These are phyloP conservation scores for Ogataea allantospora DNA, from an alignment of 805 yeast species.

Conservation along the genomic window DNA sequence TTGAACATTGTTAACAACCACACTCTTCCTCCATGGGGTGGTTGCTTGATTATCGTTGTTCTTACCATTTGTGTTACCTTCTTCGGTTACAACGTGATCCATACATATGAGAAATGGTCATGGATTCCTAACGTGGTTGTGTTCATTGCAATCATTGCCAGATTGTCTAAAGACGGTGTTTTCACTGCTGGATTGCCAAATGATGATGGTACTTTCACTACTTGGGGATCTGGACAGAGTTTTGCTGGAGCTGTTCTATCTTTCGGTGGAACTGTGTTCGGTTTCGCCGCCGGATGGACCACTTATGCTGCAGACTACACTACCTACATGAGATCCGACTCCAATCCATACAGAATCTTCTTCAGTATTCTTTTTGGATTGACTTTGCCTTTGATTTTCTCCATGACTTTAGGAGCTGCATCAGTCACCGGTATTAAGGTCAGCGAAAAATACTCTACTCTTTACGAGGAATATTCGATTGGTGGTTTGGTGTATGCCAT, in stretches of 20 bases:
- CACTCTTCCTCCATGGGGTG: conserved; percentile 85
- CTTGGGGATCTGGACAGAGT: conserved; percentile 52
- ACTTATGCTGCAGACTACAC: conserved; percentile 92
- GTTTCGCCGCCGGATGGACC: conserved; percentile 94
- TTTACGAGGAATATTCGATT: conserved; percentile 52
- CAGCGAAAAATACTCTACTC: conserved; percentile 43
- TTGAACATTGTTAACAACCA: conserved; percentile 69
- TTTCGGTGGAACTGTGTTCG: conserved; percentile 80
- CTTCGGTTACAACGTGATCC: conserved; percentile 83
- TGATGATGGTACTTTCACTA: conserved; percentile 27
- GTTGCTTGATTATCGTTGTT: conserved; percentile 68
- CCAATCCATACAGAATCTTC: conserved; percentile 60
- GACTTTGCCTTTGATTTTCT: conserved; percentile 64
- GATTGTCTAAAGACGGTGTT: conserved; percentile 64
- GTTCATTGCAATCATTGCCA: conserved; percentile 75
- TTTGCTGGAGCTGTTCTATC: conserved; percentile 77
- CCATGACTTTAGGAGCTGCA: conserved; percentile 84
- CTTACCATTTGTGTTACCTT: conserved; percentile 71
- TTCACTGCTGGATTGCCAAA: conserved; percentile 51
- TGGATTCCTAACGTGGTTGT: conserved; percentile 82
- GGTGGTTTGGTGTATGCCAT: conserved; percentile 86
- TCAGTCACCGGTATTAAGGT: conserved; percentile 64
- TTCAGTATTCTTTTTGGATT: conserved; percentile 63
- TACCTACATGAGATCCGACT: conserved; percentile 73
- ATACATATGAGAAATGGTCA: conserved; percentile 76